phyloP scores from a whole-genome alignment of 2,329 filamentous ascomycete species.

The Botrytis cinerea region DNA sequence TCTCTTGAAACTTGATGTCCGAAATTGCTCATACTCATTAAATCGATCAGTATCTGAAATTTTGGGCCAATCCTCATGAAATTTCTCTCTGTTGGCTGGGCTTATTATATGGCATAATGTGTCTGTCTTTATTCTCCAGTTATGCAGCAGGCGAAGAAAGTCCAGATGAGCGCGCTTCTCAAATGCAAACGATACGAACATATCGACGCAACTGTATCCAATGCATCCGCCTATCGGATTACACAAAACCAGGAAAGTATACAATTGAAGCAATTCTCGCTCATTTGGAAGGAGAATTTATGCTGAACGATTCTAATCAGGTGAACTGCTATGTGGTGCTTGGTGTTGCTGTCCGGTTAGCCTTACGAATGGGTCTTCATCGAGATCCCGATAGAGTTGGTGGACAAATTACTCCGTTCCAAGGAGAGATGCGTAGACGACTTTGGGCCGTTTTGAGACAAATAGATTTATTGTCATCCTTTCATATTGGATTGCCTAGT shows the following conservation, averaged over 20 bases:
- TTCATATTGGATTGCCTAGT: constrained; percentile 66
- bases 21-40: not conserved
- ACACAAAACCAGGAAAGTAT: constrained; percentile 50
- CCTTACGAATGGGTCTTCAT: constrained; percentile 60
- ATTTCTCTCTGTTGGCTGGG: constrained; percentile 52
- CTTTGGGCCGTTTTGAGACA: constrained; percentile 57
- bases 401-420: constrained; percentile 49
- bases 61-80: constrained; percentile 49
- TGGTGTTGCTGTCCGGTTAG: constrained; percentile 52
- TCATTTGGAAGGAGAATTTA: constrained; percentile 56
- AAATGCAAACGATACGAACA: constrained; percentile 50
- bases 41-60: constrained; percentile 48
- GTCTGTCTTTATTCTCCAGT: constrained; percentile 45
- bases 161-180: constrained; percentile 48
- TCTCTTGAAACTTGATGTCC: not conserved
- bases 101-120: constrained; percentile 46
- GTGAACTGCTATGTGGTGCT: constrained; percentile 57
- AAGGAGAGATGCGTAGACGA: constrained; percentile 64
- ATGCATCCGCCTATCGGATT: constrained; percentile 54
- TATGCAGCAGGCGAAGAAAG: constrained; percentile 48
- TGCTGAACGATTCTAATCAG: constrained; percentile 53
- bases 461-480: constrained; percentile 64
- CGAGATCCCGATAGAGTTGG: constrained; percentile 48
- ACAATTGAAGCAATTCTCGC: constrained; percentile 55
- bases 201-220: constrained; percentile 55